Evolutionary conservation across 768 basidiomycete species (phyloP).

Genomic region (Amanita thiersii): DNA sequence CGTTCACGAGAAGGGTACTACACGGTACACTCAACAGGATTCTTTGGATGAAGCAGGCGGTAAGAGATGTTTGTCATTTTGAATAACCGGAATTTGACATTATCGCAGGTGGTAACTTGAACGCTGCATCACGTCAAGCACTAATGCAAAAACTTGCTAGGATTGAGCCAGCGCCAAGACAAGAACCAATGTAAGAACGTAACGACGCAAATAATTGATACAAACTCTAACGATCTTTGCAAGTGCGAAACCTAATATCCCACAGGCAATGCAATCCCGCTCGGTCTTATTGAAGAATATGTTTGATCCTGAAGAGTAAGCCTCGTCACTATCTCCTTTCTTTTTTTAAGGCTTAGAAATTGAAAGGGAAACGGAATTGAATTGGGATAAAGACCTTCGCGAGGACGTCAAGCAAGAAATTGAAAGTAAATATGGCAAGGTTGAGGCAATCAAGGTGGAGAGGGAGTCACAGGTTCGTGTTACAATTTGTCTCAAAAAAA

Average conservation of each 20-base stretch:
- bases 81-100: neutral
- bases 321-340: slow-evolving; percentile 10
- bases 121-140: slow-evolving; percentile 95
- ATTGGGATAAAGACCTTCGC: slow-evolving; percentile 95
- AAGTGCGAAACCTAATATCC: slow-evolving; percentile 73
- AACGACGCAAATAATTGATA: neutral
- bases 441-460: slow-evolving; percentile 86
- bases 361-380: slow-evolving; percentile 82
- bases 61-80: slow-evolving; percentile 19
- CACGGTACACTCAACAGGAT: slow-evolving; percentile 68
- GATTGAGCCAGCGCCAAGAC: slow-evolving; percentile 58
- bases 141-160: slow-evolving; percentile 99
- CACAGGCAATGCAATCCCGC: slow-evolving; percentile 81
- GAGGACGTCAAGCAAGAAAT: slow-evolving; percentile 96
- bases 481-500: neutral
- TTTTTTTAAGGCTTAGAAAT: neutral
- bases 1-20: slow-evolving; percentile 84
- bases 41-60: slow-evolving; percentile 88
- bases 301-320: slow-evolving; percentile 96
- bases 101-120: slow-evolving; percentile 83
- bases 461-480: slow-evolving; percentile 78
- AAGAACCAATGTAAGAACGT: slow-evolving; percentile 51
- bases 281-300: slow-evolving; percentile 89
- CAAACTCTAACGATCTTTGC: slow-evolving; percentile 8
- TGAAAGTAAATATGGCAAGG: slow-evolving; percentile 82